phyloP scores from a whole-genome alignment of 805 yeast species.

The Schizosaccharomyces japonicus region DNA sequence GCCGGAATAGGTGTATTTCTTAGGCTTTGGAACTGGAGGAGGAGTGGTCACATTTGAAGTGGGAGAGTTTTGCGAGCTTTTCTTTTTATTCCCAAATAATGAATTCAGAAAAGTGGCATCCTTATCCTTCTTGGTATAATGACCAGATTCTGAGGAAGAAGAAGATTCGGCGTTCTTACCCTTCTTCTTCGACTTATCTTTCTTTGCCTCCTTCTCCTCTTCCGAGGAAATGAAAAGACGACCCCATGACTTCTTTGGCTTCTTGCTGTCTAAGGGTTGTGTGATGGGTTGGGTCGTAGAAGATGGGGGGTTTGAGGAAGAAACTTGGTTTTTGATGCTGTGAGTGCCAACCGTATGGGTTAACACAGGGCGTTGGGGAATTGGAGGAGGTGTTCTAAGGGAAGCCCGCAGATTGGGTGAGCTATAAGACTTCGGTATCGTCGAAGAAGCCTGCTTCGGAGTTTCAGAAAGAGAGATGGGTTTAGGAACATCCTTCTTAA shows the following conservation, averaged over 20 bases:
- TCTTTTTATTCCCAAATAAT: not conserved
- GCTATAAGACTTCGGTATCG: no score
- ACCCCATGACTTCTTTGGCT: slow-evolving; percentile 3
- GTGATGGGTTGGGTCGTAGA: no score
- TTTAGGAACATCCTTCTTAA: no score
- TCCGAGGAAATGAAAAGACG: slow-evolving; percentile 3
- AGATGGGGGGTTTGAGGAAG: not conserved
- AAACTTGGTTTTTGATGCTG: not conserved
- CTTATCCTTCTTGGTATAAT: not conserved
- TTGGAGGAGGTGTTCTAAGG: no score
- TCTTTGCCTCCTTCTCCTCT: not conserved
- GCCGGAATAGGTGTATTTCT: no score
- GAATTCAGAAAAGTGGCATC: not conserved
- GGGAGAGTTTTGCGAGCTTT: no score
- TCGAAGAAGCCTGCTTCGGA: not conserved
- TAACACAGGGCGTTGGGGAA: no score
- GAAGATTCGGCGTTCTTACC: not conserved
- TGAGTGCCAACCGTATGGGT: no score
- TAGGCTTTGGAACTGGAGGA: no score
- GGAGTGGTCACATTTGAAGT: no score
- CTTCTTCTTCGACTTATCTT: not conserved
- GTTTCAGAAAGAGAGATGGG: not conserved
- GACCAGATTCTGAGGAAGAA: not conserved
- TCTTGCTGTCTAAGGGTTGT: not conserved
- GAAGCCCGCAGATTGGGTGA: no score